Evolutionary conservation across 139 green algal species (phyloP), one percentile per base, ranked within the genome.

Genomic region (Protoeuglena noctilucae): DNA sequence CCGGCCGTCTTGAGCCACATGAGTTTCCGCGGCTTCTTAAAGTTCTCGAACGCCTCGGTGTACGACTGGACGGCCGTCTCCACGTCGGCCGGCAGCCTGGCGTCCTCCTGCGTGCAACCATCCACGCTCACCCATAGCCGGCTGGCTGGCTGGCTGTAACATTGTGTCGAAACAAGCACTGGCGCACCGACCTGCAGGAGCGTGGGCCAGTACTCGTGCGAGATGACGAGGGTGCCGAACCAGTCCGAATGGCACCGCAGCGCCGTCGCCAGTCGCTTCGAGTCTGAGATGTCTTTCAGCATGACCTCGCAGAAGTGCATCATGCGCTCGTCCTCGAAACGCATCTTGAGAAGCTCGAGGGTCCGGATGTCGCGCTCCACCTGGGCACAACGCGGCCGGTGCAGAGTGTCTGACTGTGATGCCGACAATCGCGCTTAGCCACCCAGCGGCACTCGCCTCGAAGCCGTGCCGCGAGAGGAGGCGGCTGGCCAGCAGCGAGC

Each of bases 331-430:
- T 97, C 90, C 0, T 79, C 83, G 60, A 94, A 94, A 29, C 85
- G 75, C 49, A 93, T 70, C 63, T 93, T 96, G 12, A 98, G 74
- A 55, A 97, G 77, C 75, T 98, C 90, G 28, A 96, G 64, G 0
- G 84, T 93, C 41, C 79, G 71, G 29, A 90, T 70, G 58, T 96
- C 85, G n/a, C 69, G 49, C n/a, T 84, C 69, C 34, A n/a, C n/a
- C n/a, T n/a, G n/a, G n/a, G n/a, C n/a, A n/a, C n/a, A n/a, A n/a
- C n/a, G n/a, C n/a, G n/a, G n/a, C n/a, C n/a, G n/a, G n/a, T n/a
- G n/a, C n/a, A n/a, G n/a, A n/a, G n/a, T n/a, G n/a, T n/a, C n/a
- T n/a, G n/a, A n/a, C n/a, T n/a, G n/a, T n/a, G n/a, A n/a, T n/a
- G n/a, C n/a, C n/a, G n/a, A n/a, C n/a, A n/a, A n/a, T n/a, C n/a